Evolutionary conservation across 2,329 filamentous ascomycete species (phyloP), one percentile per base, ranked within the genome.

Genomic region (Alternaria gaisen): DNA sequence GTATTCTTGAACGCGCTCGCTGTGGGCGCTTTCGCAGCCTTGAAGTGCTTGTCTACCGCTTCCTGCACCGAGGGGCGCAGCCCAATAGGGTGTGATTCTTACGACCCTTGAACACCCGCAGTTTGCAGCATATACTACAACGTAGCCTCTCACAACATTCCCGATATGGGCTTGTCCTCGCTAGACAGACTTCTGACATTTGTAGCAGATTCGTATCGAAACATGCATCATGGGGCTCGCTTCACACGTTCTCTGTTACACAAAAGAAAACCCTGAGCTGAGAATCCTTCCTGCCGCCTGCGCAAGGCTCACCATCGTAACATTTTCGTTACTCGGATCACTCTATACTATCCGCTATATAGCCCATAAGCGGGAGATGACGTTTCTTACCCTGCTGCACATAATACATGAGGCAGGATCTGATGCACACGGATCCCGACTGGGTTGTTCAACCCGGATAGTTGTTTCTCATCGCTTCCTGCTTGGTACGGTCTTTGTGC

Each of bases 301-400:
- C 41, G 50, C 32, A 28, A 53, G 56, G 32, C 56, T 26, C 32
- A 43, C 6, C 22, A 42, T 10, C 22, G n/a, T 46, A n/a, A 20
- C 40, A 22, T 32, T 24, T 16, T 30, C 10, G n/a, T 40, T 50
- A 44, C 52, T 46, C 24, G 43, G n/a, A 26, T 34, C 28, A 43
- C 46, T 48, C 53, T 34, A 22, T 50, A 56, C 54, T 24, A 38
- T 20, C 46, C 5, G 36, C 30, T 26, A 22, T 41, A 46, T 55
- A 16, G 20, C n/a, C 57, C 32, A 18, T 44, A 32, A 44, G 32
- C 57, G 38, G 52, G 44, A 56, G 34, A 54, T 56, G 57, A 51
- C 52, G 52, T 60, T 51, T 36, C 44, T 53, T 40, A 40, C 57
- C 52, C 57, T 56, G 52, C 26, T 11, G 26, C 54, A 38, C 44